These are phyloP conservation scores for Alternaria viburni DNA, from an alignment of 2,329 filamentous ascomycete genomes.

Conservation along the genomic window DNA sequence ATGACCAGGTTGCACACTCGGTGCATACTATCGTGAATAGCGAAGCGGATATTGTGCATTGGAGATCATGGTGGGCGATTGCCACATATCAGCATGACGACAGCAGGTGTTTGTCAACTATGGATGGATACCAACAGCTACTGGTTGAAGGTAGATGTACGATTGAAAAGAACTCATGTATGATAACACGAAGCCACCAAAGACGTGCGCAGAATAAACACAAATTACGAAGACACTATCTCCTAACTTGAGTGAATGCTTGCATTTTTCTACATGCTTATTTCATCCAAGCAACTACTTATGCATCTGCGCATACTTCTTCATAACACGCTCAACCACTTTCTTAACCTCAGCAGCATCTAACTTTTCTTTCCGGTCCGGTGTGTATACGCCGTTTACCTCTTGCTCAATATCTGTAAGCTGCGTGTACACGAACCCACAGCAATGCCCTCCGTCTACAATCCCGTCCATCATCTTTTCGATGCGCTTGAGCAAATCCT, in stretches of 20 bases:
- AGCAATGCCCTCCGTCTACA: conserved; percentile 62
- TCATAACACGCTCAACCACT: conserved; percentile 58
- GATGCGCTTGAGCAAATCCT: conserved; percentile 65
- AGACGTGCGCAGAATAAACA: not conserved
- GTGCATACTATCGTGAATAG: not conserved
- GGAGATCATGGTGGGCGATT: not conserved
- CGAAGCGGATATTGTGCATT: not conserved
- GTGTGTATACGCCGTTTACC: conserved; percentile 70
- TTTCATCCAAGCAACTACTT: conserved; percentile 1
- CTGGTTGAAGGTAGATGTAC: not conserved
- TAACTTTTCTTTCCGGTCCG: conserved; percentile 65
- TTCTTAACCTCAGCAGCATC: conserved; percentile 62
- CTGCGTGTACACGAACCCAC: conserved; percentile 71
- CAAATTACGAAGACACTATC: not conserved
- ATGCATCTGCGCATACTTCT: conserved; percentile 29
- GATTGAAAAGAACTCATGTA: not conserved
- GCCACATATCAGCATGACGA: not conserved
- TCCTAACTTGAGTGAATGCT: not conserved
- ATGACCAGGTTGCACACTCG: not conserved
- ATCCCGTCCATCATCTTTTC: conserved; percentile 66
- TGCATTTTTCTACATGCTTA: not conserved
- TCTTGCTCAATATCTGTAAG: conserved; percentile 70
- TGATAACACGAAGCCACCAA: not conserved
- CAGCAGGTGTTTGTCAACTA: not conserved
- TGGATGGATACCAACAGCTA: not conserved